Evolutionary conservation across 805 yeast species (phyloP), one percentile per base, ranked within the genome.

Genomic region (Clavispora santaluciae): DNA sequence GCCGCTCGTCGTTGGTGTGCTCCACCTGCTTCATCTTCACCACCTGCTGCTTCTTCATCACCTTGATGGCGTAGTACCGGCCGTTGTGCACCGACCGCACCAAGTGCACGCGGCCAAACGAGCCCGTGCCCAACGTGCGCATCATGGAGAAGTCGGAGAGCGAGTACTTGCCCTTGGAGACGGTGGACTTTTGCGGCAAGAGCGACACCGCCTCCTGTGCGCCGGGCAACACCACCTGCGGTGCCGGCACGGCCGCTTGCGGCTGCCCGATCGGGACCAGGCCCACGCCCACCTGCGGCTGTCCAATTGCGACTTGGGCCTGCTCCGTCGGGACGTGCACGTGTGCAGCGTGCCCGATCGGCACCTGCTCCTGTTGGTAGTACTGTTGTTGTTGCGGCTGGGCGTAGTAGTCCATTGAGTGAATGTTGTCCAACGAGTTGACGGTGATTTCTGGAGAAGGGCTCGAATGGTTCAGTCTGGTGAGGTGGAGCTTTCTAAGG

Each of bases 11-110:
- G 51, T 78, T 78, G 15, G 83, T 77, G 55, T 78, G 83, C 55
- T 78, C 83, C 17, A 78, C 80, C 54, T 78, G 83, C 55, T 78
- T 78, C 76, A 76, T 75, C 50, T 72, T 75, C 10, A 78, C 76
- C 36, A 78, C 81, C 50, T 78, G 72, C 35, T 70, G 73, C 55
- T 78, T 78, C 49, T 76, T 74, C 53, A 78, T 64, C 8, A 76
- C 78, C 51, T 78, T 78, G 63, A 78, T 76, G 29, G 83, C 83
- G 50, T 78, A 78, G 52, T 70, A 78, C 33, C 82, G 59, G 15
- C 79, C 79, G 47, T 78, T 78, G 49, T 78, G 83, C 23, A 75
- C 74, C 4, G 79, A 73, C 41, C 81, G 57, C 9, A 77, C 81
- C 45, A 78, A 60, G 55, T 77, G 83, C 15, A 78, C 83, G 38